Evolutionary conservation across 768 basidiomycete species (phyloP).

Genomic region (Lyophyllum decastes): DNA sequence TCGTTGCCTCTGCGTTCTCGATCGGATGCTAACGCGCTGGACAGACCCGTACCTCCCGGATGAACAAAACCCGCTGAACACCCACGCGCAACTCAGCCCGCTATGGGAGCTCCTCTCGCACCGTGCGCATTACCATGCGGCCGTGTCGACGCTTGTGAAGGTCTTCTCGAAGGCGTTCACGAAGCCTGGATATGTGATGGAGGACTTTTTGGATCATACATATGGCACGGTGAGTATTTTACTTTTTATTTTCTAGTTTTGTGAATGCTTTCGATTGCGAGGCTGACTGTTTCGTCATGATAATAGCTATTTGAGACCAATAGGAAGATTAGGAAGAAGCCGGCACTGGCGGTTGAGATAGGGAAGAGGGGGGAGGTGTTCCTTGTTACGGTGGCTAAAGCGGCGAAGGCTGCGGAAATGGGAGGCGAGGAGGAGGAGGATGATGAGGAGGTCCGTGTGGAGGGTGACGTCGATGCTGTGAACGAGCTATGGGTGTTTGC

Average conservation of each 20-base stretch:
- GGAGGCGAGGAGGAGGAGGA: background rate
- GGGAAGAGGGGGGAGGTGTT: slow-evolving; percentile 19
- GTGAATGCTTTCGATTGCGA: background rate
- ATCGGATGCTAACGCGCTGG: background rate
- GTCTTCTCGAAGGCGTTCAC: slow-evolving; percentile 92
- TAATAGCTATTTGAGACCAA: slow-evolving; percentile 80
- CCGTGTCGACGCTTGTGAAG: slow-evolving; percentile 81
- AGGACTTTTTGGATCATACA: slow-evolving; percentile 96
- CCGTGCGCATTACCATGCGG: slow-evolving; percentile 78
- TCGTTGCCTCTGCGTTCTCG: background rate
- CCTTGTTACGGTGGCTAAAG: background rate
- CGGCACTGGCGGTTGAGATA: slow-evolving; percentile 49
- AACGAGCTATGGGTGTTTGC: slow-evolving; percentile 9
- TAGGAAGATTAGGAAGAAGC: slow-evolving; percentile 81
- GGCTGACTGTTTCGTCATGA: background rate
- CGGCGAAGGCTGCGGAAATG: background rate
- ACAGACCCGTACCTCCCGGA: slow-evolving; percentile 66
- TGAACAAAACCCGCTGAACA: slow-evolving; percentile 76
- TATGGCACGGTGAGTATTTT: slow-evolving; percentile 68
- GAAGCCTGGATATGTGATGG: slow-evolving; percentile 87
- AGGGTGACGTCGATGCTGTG: slow-evolving; percentile 7
- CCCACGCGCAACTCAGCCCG: slow-evolving; percentile 82
- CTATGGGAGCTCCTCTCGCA: slow-evolving; percentile 91
- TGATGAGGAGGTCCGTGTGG: background rate
- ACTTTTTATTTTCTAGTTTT: background rate